Conservation (phyloP, 345 rosid species). For the Camelina hispida region DNA sequence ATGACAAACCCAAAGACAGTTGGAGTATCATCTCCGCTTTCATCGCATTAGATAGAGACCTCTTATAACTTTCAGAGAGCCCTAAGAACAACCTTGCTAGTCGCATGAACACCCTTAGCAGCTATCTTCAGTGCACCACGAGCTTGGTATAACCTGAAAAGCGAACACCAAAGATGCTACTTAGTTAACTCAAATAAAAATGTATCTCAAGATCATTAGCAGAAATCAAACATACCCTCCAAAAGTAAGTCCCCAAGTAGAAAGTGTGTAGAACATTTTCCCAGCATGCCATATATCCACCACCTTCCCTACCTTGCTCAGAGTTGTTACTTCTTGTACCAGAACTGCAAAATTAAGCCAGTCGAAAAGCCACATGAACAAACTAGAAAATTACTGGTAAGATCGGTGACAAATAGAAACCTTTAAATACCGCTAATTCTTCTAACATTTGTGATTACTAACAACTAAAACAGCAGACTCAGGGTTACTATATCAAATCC, state of each 20-base stretch:
- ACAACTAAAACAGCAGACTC: not conserved
- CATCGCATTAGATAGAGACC: constrained; percentile 15
- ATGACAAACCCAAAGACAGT: constrained; percentile 20
- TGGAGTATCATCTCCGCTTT: constrained; percentile 12
- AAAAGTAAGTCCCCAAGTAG: constrained; percentile 90
- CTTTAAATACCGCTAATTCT: not conserved
- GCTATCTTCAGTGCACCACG: constrained; percentile 70
- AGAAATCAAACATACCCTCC: constrained; percentile 63
- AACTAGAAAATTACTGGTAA: not conserved
- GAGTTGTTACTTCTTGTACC: constrained; percentile 64
- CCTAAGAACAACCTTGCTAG: constrained; percentile 70
- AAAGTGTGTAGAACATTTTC: constrained; percentile 70
- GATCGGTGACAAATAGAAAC: not conserved
- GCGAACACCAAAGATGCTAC: not conserved
- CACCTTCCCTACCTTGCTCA: constrained; percentile 72
- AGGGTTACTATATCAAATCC: not conserved
- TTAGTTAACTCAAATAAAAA: not conserved
- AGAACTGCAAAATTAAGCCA: constrained; percentile 56
- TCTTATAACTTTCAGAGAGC: constrained; percentile 54
- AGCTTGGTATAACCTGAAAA: constrained; percentile 65
- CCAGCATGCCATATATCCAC: constrained; percentile 91
- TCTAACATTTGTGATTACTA: not conserved
- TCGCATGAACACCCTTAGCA: constrained; percentile 67
- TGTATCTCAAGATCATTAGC: not conserved
- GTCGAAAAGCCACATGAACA: constrained; percentile 3